Conservation (phyloP, 345 rosid species). For the Syzygium aromaticum region DNA sequence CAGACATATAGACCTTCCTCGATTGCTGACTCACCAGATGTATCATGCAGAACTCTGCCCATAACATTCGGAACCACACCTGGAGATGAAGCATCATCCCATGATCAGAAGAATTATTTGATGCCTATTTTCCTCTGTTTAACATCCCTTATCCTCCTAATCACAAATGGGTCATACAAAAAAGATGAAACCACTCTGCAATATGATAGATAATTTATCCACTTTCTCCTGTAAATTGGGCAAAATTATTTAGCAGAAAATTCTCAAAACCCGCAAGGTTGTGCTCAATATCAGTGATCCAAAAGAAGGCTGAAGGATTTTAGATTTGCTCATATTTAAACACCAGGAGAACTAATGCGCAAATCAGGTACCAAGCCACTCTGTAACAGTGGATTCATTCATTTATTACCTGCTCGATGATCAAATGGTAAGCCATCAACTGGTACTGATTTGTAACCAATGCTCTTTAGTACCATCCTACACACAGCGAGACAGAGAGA, state of each 20-base stretch:
- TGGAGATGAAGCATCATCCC: conserved; percentile 10
- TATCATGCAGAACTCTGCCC: conserved; percentile 57
- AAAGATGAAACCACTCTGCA: not conserved
- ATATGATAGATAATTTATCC: not conserved
- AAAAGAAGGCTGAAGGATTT: not conserved
- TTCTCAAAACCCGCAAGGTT: not conserved
- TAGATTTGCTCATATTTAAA: not conserved
- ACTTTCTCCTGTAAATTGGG: not conserved
- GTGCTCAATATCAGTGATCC: not conserved
- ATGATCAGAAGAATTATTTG: not conserved
- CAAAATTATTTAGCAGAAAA: not conserved
- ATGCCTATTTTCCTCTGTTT: not conserved
- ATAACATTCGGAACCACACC: conserved; percentile 67
- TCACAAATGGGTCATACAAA: not conserved
- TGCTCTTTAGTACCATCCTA: conserved; percentile 84
- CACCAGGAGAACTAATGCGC: not conserved
- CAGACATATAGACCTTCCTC: conserved; percentile 83
- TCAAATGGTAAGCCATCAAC: conserved; percentile 73
- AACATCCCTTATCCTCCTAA: not conserved
- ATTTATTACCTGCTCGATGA: conserved; percentile 52
- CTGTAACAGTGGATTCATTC: not conserved
- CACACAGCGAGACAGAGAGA: not conserved
- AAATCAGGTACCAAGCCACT: not conserved
- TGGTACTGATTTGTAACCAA: conserved; percentile 86
- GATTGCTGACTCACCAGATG: conserved; percentile 23